Base-by-base conservation (phyloP, 331 rosid species). In the Quercus lobata region DNA sequence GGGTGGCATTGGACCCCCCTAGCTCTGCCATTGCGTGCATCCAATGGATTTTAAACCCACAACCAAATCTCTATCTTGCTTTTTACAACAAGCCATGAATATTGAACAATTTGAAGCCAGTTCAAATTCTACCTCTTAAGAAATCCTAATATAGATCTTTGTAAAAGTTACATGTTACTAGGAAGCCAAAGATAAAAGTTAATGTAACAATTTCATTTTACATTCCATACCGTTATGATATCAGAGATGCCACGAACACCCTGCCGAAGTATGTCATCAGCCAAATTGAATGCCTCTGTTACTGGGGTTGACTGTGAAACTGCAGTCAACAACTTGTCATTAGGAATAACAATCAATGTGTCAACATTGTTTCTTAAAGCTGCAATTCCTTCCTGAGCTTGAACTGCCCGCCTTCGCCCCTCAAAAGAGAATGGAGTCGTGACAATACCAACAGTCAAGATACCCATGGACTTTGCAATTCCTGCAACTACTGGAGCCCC, bases 221-320 rank as follows among this genome's bases (percentile, higher is more conserved):
- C 15, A 60, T 60, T 60, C 66, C 27, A 27, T 21, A 22, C 66
- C 25, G 66, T 95, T 83, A 95, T 95, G 79, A 95, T 95, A 83
- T 95, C 99, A 71, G 99, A 95, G 87, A 95, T 95, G 53, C 99
- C 99, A 69, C 99, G 99, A 75, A 95, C 99, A 91, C 99, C 99
- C 83, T 95, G 99, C 53, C 98, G 93, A 76, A 95, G 94, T 87
- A 91, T 95, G 89, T 95, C 98, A 88, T 95, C 99, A 71, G 98
- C 99, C 71, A 95, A 76, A 85, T 93, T 95, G 87, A 95, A 95
- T 75, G 99, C 99, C 82, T 95, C 99, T 25, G 99, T 95, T 81
- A 93, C 99, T 58, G 98, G 97, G 76, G 99, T 95, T 74, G 97
- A 93, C 76, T 87, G 98, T 69, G 99, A 87, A 82, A 95, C 98